Base-by-base conservation (phyloP, 257 asterid species). In the Solanum chmielewskii region DNA sequence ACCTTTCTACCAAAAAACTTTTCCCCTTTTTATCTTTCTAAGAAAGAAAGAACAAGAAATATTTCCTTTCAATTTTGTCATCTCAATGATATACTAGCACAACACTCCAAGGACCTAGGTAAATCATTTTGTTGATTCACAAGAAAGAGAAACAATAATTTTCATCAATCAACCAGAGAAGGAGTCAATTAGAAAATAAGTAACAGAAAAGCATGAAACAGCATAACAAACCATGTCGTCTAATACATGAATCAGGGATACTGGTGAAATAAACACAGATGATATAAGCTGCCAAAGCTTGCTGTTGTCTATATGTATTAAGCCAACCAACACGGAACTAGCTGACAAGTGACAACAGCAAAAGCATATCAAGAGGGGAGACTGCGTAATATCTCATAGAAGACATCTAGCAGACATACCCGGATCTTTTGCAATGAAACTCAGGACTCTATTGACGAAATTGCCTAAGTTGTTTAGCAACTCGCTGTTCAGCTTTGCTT, bases 371-470 rank as follows among this genome's bases (percentile, higher is more conserved):
- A 80, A 27, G 68, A 27, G 42, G 68, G 21, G 12, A 31, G 35
- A 16, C 84, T 27, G 47, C 20, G 68, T 47, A 80, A 80, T 27
- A 45, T 45, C 68, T 25, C 73, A 66, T 66, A 80, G 25, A 29
- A 71, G 81, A 21, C 52, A 59, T 69, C 37, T 49, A 23, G 73
- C 44, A 71, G 47, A 89, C 86, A n/a, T 69, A 95, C 99, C 97
- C 88, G 97, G 92, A 88, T 95, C 99, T 91, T 96, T 97, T 64
- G 94, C 97, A 31, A 97, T 95, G 93, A 97, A 97, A 90, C 98
- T 97, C 94, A 97, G 90, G 70, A 97, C 99, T 45, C 99, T 93
- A 89, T 97, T 97, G 84, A 97, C 87, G 86, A 94, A 97, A 92
- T 97, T 97, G 62, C 99, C 99, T 25, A 97, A 95, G 91, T 97